phyloP scores from a whole-genome alignment of 192 early-diverging fungal species.

The Chytriomyces hyalinus region DNA sequence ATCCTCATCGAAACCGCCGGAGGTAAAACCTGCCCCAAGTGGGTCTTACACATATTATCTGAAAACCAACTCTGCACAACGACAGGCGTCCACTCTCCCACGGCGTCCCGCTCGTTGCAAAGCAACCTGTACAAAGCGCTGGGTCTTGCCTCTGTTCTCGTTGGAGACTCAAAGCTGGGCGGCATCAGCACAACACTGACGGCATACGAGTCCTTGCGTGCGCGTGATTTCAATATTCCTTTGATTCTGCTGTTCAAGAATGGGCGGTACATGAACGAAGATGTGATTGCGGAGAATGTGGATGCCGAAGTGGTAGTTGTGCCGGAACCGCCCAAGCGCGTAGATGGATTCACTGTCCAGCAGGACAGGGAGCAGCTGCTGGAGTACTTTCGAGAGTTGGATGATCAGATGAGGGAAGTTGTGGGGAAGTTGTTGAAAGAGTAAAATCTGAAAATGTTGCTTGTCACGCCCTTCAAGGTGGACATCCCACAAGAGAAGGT shows the following conservation, averaged over 20 bases:
- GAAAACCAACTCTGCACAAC: neutral
- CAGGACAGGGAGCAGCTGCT: neutral
- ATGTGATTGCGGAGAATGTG: slow-evolving; percentile 39
- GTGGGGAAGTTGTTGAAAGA: no score
- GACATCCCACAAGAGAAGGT: slow-evolving; percentile 27
- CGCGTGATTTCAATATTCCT: slow-evolving; percentile 74
- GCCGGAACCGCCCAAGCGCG: slow-evolving; percentile 1
- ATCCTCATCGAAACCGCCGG: slow-evolving; percentile 79
- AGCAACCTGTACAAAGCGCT: slow-evolving; percentile 71
- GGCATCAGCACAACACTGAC: slow-evolving; percentile 83
- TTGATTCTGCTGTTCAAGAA: slow-evolving; percentile 71
- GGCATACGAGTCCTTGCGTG: slow-evolving; percentile 71
- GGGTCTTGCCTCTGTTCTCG: slow-evolving; percentile 69
- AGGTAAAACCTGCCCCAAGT: slow-evolving; percentile 46
- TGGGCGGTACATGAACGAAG: slow-evolving; percentile 63
- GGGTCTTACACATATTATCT: slow-evolving; percentile 10
- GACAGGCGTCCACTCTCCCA: slow-evolving; percentile 70
- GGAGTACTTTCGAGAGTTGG: neutral
- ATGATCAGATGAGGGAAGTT: no score
- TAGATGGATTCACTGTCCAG: no score
- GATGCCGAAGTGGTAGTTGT: slow-evolving; percentile 16
- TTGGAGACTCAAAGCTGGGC: slow-evolving; percentile 80
- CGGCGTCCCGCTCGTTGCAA: slow-evolving; percentile 77
- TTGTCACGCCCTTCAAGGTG: slow-evolving; percentile 31
- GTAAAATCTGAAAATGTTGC: neutral